phyloP scores from a whole-genome alignment of 352 stramenopile genomes.

The Phytopythium montanum region DNA sequence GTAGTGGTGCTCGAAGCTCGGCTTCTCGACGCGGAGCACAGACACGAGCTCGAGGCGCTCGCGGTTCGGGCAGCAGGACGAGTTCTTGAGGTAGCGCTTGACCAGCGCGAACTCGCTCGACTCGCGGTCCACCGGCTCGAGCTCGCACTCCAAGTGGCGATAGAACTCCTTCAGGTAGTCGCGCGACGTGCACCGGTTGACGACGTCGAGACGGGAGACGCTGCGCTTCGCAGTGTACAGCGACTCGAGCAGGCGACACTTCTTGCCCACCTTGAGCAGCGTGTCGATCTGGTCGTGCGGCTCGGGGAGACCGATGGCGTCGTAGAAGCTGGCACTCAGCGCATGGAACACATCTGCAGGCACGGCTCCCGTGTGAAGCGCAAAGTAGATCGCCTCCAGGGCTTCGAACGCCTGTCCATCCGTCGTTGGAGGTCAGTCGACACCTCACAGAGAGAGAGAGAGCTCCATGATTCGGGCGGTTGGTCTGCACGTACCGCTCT shows the following conservation, averaged over 20 bases:
- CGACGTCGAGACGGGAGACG: slow-evolving; percentile 20
- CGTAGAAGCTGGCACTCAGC: slow-evolving; percentile 33
- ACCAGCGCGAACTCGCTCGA: slow-evolving; percentile 27
- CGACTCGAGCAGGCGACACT: slow-evolving; percentile 26
- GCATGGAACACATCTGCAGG: slow-evolving; percentile 15
- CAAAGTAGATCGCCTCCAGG: slow-evolving; percentile 29
- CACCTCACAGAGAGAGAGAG: not conserved
- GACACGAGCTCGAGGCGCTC: slow-evolving; percentile 22
- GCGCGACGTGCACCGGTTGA: slow-evolving; percentile 13
- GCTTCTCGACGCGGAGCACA: slow-evolving; percentile 33
- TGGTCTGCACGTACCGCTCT: not conserved
- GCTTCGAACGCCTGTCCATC: slow-evolving; percentile 26
- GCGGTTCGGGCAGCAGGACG: slow-evolving; percentile 30
- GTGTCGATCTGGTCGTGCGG: slow-evolving; percentile 27
- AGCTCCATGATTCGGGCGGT: not conserved
- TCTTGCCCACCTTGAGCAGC: slow-evolving; percentile 34
- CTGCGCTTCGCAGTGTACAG: slow-evolving; percentile 18
- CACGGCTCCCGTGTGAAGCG: slow-evolving; percentile 14
- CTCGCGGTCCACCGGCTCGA: slow-evolving; percentile 19
- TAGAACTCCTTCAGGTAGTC: slow-evolving; percentile 37
- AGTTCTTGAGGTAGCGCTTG: slow-evolving; percentile 38
- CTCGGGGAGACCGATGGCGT: slow-evolving; percentile 23
- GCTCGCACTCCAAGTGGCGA: slow-evolving; percentile 18
- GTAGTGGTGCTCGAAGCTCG: slow-evolving; percentile 21
- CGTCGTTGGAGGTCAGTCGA: not conserved